These are phyloP conservation scores for Acorus calamus DNA, from an alignment of 106 monocot species.

Conservation along the genomic window DNA sequence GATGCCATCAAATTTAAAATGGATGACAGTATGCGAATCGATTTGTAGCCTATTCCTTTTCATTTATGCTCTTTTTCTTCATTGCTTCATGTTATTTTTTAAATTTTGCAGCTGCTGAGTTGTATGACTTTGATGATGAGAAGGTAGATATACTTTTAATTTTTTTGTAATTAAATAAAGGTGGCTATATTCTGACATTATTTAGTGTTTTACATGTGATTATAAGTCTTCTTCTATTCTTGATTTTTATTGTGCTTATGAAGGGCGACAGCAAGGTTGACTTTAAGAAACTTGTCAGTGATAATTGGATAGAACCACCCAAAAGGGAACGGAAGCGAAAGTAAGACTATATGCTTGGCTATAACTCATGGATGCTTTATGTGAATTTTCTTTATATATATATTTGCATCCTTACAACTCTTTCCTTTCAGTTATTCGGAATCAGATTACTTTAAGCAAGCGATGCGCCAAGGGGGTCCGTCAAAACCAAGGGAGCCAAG, in stretches of 20 bases:
- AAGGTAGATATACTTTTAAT: slow-evolving; percentile 40
- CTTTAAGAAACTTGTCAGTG: slow-evolving; percentile 86
- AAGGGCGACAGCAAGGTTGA: slow-evolving; percentile 77
- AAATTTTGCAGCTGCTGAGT: slow-evolving; percentile 78
- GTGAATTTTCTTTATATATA: not conserved
- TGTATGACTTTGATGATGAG: slow-evolving; percentile 93
- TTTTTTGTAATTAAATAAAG: not conserved
- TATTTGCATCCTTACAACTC: not conserved
- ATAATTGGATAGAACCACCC: slow-evolving; percentile 90
- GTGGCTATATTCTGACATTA: no score
- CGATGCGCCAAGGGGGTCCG: slow-evolving; percentile 74
- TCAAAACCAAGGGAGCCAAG: slow-evolving; percentile 85
- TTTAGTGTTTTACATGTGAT: no score
- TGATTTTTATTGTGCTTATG: slow-evolving; percentile 7
- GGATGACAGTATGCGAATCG: slow-evolving; percentile 78
- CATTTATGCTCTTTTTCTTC: not conserved
- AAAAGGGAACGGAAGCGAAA: slow-evolving; percentile 90
- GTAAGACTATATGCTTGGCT: slow-evolving; percentile 28
- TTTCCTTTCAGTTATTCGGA: slow-evolving; percentile 69
- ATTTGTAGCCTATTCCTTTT: not conserved
- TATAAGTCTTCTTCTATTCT: not conserved
- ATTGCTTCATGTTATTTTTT: slow-evolving; percentile 1
- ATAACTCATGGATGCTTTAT: no score
- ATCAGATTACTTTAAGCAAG: slow-evolving; percentile 95
- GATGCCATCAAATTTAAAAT: slow-evolving; percentile 99